Evolutionary conservation across 2,329 filamentous ascomycete genomes (phyloP).

Genomic region (Cercospora janseana): DNA sequence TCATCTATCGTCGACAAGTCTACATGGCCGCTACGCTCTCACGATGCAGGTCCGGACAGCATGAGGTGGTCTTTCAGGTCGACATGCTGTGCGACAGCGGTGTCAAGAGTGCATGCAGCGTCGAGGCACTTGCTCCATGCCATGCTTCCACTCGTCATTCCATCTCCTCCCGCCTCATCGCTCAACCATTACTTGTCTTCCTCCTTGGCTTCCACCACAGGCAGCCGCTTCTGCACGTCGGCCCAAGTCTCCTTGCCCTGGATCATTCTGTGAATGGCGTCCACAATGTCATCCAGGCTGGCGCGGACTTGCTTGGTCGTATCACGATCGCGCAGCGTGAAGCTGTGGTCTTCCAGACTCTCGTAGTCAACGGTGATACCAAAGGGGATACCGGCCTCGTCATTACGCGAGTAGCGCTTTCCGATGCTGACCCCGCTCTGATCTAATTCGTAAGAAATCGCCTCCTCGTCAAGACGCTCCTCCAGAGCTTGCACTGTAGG

Average conservation of each 20-base stretch:
- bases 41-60: constrained; percentile 9
- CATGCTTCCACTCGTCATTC: not conserved
- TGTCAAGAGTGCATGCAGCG: not conserved
- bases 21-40: constrained; percentile 1
- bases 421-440: constrained; percentile 89
- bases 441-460: constrained; percentile 82
- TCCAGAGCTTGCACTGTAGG: constrained; percentile 73
- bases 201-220: constrained; percentile 77
- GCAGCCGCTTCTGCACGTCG: constrained; percentile 73
- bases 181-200: constrained; percentile 43
- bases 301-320: constrained; percentile 87
- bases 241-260: constrained; percentile 64
- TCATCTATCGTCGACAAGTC: not conserved
- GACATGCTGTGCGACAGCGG: constrained; percentile 20
- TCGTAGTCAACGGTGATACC: constrained; percentile 96
- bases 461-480: constrained; percentile 69
- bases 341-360: constrained; percentile 79
- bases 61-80: constrained; percentile 21
- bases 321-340: constrained; percentile 88
- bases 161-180: not conserved
- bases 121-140: not conserved
- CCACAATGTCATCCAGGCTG: constrained; percentile 73
- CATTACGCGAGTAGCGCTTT: constrained; percentile 91
- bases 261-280: constrained; percentile 65
- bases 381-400: constrained; percentile 91